Conservation (phyloP, 257 asterid species). For the Leptodermis oblonga region DNA sequence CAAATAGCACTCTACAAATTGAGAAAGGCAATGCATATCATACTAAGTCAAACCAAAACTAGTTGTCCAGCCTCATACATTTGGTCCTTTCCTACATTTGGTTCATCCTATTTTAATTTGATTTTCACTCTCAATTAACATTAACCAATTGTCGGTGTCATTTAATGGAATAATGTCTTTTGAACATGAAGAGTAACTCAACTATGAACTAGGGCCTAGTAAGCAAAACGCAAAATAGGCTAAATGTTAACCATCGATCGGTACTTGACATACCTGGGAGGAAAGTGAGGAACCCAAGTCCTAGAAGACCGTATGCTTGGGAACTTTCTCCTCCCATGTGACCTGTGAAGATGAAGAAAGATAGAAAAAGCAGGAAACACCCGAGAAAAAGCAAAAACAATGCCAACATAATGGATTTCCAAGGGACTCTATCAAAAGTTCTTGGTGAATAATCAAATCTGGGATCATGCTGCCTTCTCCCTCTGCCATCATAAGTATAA, state of each 20-base stretch:
- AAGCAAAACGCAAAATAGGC: neutral
- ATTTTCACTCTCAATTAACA: neutral
- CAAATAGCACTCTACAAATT: neutral
- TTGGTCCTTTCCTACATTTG: neutral
- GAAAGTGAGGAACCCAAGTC: slow-evolving; percentile 72
- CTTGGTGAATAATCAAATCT: slow-evolving; percentile 80
- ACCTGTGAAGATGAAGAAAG: slow-evolving; percentile 75
- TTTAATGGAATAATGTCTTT: neutral
- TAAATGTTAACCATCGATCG: neutral
- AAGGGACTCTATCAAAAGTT: slow-evolving; percentile 58
- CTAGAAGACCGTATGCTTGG: slow-evolving; percentile 84
- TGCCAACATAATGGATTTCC: slow-evolving; percentile 89
- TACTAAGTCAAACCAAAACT: neutral
- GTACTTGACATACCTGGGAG: slow-evolving; percentile 55
- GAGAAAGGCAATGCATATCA: neutral
- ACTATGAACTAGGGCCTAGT: neutral
- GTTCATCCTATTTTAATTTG: no score
- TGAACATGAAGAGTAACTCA: neutral
- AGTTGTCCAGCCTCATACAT: neutral
- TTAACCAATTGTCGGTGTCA: neutral
- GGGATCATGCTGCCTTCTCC: slow-evolving; percentile 41
- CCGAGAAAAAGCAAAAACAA: slow-evolving; percentile 79
- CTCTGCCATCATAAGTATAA: slow-evolving; percentile 38
- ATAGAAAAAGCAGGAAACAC: slow-evolving; percentile 65
- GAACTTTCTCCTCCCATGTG: slow-evolving; percentile 87